phyloP scores from a whole-genome alignment of 805 yeast genomes.

The Komagataella mondaviorum region DNA sequence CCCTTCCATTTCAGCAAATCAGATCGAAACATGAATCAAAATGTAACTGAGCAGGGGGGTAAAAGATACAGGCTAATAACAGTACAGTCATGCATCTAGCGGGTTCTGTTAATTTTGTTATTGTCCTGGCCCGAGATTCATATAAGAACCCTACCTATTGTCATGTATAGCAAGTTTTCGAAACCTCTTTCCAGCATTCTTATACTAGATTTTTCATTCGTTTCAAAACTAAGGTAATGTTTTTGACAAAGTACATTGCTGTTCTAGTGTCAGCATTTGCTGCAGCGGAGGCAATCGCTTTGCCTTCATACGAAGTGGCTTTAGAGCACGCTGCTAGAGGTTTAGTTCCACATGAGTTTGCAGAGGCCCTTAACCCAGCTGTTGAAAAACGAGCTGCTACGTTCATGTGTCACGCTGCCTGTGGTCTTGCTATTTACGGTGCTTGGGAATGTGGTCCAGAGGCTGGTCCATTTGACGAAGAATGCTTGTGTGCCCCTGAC shows the following conservation, averaged over 20 bases:
- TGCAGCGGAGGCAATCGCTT: background rate
- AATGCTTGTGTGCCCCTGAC: constrained; percentile 6
- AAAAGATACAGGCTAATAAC: background rate
- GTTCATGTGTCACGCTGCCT: constrained; percentile 3
- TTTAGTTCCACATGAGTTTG: background rate
- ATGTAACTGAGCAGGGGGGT: background rate
- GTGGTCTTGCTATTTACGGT: background rate
- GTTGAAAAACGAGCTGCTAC: background rate
- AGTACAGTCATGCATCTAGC: background rate
- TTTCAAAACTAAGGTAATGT: background rate
- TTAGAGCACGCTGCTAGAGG: background rate
- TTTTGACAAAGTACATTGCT: background rate
- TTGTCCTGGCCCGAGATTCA: background rate
- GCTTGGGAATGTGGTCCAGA: background rate
- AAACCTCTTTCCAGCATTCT: background rate
- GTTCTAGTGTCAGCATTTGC: background rate
- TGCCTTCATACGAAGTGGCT: background rate
- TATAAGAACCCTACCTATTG: background rate
- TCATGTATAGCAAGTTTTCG: background rate
- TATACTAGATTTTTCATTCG: background rate
- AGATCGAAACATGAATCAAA: background rate
- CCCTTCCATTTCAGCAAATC: background rate
- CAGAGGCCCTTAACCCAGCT: background rate
- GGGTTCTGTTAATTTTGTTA: background rate
- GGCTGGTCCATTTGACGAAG: background rate